Evolutionary conservation across 2,329 filamentous ascomycete genomes (phyloP).

Genomic region (Orbilia oligospora): DNA sequence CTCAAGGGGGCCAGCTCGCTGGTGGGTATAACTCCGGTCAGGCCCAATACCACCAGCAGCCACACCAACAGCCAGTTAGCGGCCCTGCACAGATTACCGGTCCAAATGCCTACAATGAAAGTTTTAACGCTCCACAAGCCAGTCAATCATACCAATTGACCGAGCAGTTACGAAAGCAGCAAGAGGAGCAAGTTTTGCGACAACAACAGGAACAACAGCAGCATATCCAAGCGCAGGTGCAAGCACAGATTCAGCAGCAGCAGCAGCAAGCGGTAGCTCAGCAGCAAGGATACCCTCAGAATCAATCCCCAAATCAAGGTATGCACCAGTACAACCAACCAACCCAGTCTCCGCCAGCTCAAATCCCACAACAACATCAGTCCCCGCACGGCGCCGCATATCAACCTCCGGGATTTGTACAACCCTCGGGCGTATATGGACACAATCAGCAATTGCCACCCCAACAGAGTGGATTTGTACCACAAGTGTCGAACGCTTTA

Average conservation of each 20-base stretch:
- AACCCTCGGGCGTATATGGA: conserved; percentile 11
- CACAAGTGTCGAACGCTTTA: conserved; percentile 5
- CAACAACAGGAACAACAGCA: conserved; percentile 52
- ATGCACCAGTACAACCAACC: conserved; percentile 47
- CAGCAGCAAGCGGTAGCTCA: conserved; percentile 27
- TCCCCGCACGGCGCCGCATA: conserved; percentile 16
- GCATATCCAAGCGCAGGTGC: conserved; percentile 34
- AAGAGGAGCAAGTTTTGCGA: conserved; percentile 48
- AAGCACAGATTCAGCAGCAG: conserved; percentile 32
- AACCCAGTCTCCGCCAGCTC: conserved; percentile 39
- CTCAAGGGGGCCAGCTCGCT: conserved; percentile 33
- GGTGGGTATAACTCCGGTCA: conserved; percentile 34
- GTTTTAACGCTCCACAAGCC: conserved; percentile 8
- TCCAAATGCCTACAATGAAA: conserved; percentile 25
- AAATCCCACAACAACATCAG: conserved; percentile 33
- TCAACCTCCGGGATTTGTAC: conserved; percentile 33
- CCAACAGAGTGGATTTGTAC: conserved; percentile 23
- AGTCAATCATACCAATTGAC: conserved; percentile 40
- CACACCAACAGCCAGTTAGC: conserved; percentile 24
- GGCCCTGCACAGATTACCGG: conserved; percentile 28
- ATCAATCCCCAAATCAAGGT: conserved; percentile 36
- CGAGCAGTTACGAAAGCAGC: conserved; percentile 46
- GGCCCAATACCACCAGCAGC: conserved; percentile 46
- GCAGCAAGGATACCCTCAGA: conserved; percentile 34
- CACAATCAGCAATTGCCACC: conserved; percentile 39